Evolutionary conservation across 306 rosid species (phyloP), one percentile per base, ranked within the genome.

Genomic region (Trifolium dubium): DNA sequence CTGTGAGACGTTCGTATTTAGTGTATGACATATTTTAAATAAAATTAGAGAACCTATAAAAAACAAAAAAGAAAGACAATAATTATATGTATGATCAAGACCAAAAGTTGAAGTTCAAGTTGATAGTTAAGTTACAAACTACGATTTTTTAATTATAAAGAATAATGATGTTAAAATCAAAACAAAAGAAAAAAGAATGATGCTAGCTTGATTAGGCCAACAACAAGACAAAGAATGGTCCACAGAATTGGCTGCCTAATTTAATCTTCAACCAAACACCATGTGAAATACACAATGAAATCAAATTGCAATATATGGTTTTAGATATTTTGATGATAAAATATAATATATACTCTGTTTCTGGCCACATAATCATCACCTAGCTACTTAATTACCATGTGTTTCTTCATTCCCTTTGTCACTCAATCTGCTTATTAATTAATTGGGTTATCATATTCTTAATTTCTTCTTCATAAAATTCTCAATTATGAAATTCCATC

Each of bases 181-280:
- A 44, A 44, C 8, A 9, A 44, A 44, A 44, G 1, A 2, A 44
- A 44, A 44, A 44, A 44, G n/a, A 44, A 44, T 44, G 50, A 47
- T 47, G 18, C 0, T 47, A 47, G 53, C 53, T 14, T 47, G 53
- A 47, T 47, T 47, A 47, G 54, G 54, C 54, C 8, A 47, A 13
- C 54, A 47, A 47, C 3, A 14, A 1, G 54, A 47, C 54, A 47
- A 49, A 49, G n/a, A 51, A 53, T 53, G 60, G 60, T 53, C 59
- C 60, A 53, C 31, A 18, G 1, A 53, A 18, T 2, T 18, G 0
- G 13, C 31, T 53, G 60, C 60, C 30, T 53, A 53, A 53, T 53
- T 53, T 53, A 53, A 53, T 53, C 31, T 18, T 53, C 6, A 18
- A 13, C 60, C 60, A 53, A 53, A 53, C 30, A 53, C 60, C 60